Percentiles rank a stretch among this genome's conserved stretches.
phyloP scores from a whole-genome alignment of 768 basidiomycete species.

The Dioszegia crocea region DNA sequence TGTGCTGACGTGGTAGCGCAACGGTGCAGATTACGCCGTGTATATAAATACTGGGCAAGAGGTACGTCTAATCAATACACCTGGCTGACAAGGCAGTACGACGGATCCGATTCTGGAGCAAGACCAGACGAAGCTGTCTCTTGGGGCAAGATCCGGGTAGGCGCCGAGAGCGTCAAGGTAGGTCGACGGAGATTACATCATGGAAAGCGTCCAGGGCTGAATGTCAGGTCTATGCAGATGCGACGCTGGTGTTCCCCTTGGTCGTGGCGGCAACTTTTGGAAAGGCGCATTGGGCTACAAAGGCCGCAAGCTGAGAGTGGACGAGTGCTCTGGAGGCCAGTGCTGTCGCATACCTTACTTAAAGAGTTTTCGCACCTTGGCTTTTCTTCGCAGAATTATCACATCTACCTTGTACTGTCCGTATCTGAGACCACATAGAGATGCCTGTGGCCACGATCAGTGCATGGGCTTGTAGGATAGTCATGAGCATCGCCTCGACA shows the following conservation, averaged over 20 bases:
- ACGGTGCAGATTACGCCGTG: conserved; percentile 95
- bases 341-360: too few species aligned
- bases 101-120: conserved; percentile 96
- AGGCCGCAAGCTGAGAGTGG: conserved; percentile 1
- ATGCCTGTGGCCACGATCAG: too few species aligned
- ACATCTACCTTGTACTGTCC: too few species aligned
- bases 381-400: too few species aligned
- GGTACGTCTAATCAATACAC: conserved; percentile 12
- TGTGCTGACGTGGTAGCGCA: conserved; percentile 60
- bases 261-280: conserved; percentile 94
- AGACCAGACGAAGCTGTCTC: conserved; percentile 95
- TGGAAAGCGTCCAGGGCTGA: conserved; percentile 1
- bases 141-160: conserved; percentile 95
- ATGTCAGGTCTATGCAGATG: conserved; percentile 81
- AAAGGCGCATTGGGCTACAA: conserved; percentile 51
- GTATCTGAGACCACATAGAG: too few species aligned
- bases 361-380: too few species aligned
- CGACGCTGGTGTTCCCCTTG: conserved; percentile 91
- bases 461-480: too few species aligned
- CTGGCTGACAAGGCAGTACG: conserved; percentile 57
- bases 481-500: too few species aligned
- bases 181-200: conserved; percentile 1
- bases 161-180: conserved; percentile 53
- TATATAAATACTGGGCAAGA: conserved; percentile 99
- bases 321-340: neutral